Evolutionary conservation across 2,329 filamentous ascomycete species (phyloP), one percentile per base, ranked within the genome.

Genomic region (Samsoniella hepiali): DNA sequence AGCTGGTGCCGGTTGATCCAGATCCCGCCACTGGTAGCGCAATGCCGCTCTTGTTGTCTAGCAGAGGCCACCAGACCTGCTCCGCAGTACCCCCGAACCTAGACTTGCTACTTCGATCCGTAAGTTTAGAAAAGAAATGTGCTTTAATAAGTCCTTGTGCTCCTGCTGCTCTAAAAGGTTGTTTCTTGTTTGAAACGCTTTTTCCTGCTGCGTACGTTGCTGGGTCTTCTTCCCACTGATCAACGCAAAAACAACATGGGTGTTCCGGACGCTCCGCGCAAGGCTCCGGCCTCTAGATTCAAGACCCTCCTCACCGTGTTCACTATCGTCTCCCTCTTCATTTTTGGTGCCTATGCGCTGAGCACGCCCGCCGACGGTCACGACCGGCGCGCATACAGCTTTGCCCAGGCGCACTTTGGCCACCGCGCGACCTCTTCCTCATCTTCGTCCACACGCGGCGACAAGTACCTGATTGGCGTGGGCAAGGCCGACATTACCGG

Each of bases 401-500:
- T 63, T 34, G 53, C 45, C n/a, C 27, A 62, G 27, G 32, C 31
- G 15, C 44, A 64, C 51, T 59, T 64, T 62, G 31, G 44, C 58
- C 42, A 58, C 4, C 51, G 42, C n/a, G 32, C 50, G 8, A 34
- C 13, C 27, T 40, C 47, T 38, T 44, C 42, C 15, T 54, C 53
- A 2, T 22, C 42, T 8, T 50, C 54, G 2, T 29, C 38, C 17
- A 47, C 47, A 9, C 49, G 49, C 22, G 56, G 74, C 31, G 72
- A 75, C 62, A 72, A 71, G 64, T 85, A 84, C 65, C 76, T 85
- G 40, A 70, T 86, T 53, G 84, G 83, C 22, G 82, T 83, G 2
- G 83, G 83, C 54, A 85, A 85, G 72, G 82, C 80, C 6, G 84
- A 86, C 68, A 84, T 86, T 68, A 86, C 84, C 0, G 83, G 91